Conservation (phyloP, 805 yeast species). For the Myxozyma nipponensis region DNA sequence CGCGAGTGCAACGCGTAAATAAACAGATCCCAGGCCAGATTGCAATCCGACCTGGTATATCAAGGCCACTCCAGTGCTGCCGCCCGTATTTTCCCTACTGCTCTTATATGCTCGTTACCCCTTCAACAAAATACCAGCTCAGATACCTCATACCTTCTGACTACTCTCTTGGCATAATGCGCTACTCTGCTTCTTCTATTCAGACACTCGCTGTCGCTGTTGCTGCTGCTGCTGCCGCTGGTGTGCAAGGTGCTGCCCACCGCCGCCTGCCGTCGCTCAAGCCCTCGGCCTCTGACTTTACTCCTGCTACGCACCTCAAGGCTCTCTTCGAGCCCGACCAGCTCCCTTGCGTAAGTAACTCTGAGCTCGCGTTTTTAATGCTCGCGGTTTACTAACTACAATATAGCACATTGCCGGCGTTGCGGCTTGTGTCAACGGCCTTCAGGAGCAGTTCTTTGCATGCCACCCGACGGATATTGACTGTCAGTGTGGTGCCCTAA, state of each 20-base stretch:
- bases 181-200: not conserved
- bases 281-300: not conserved
- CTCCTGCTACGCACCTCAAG: not conserved
- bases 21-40: too few relatives aligned
- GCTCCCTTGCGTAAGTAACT: constrained; percentile 23
- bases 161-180: not conserved
- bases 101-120: too few relatives aligned
- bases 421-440: constrained; percentile 23
- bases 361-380: too few relatives aligned
- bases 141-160: not conserved
- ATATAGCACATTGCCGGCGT: constrained; percentile 25
- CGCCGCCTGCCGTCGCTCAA: not conserved
- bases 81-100: too few relatives aligned
- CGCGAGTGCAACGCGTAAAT: too few relatives aligned
- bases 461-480: constrained; percentile 17
- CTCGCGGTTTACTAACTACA: not conserved
- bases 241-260: not conserved
- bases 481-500: constrained; percentile 23
- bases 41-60: too few relatives aligned
- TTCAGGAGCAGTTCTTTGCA: constrained; percentile 15
- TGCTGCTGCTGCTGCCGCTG: not conserved
- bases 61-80: too few relatives aligned
- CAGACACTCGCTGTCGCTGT: not conserved
- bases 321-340: constrained; percentile 22
- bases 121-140: too few relatives aligned